A percentile compares a stretch with the other conserved stretches of the same genome.
Conservation (phyloP, 345 rosid species). For the Brassica rapa region DNA sequence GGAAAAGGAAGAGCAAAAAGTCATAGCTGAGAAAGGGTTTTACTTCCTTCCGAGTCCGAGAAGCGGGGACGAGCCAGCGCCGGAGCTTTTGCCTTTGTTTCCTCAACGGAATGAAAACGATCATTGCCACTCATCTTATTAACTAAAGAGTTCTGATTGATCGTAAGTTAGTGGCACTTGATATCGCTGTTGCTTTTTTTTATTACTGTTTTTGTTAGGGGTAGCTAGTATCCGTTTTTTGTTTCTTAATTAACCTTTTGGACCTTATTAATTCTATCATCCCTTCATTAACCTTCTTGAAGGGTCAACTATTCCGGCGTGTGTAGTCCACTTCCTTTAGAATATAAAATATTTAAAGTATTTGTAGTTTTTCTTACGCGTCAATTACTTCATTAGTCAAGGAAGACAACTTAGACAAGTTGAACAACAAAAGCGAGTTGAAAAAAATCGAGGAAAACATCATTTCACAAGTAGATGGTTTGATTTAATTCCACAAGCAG, state of each 20-base stretch:
- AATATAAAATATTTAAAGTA: not conserved
- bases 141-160: not conserved
- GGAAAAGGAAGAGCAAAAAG: conserved; percentile 50
- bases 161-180: conserved; percentile 10
- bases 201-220: conserved; percentile 32
- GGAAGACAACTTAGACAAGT: conserved; percentile 2
- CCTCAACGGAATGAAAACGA: conserved; percentile 40
- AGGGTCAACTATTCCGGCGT: conserved; percentile 35
- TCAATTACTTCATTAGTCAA: conserved; percentile 28
- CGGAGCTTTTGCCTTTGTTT: conserved; percentile 72
- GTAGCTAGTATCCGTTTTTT: conserved; percentile 1
- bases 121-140: conserved; percentile 3
- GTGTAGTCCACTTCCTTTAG: conserved; percentile 32
- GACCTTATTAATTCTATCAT: not conserved
- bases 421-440: not conserved
- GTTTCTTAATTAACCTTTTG: conserved; percentile 1
- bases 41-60: conserved; percentile 71
- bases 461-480: conserved; percentile 2
- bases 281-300: not conserved
- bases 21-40: conserved; percentile 66
- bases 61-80: conserved; percentile 52
- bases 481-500: not conserved
- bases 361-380: not conserved
- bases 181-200: conserved; percentile 13
- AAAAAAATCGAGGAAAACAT: conserved; percentile 16